phyloP scores from a whole-genome alignment of 2,329 filamentous ascomycete species.

The Xylaria sp. region DNA sequence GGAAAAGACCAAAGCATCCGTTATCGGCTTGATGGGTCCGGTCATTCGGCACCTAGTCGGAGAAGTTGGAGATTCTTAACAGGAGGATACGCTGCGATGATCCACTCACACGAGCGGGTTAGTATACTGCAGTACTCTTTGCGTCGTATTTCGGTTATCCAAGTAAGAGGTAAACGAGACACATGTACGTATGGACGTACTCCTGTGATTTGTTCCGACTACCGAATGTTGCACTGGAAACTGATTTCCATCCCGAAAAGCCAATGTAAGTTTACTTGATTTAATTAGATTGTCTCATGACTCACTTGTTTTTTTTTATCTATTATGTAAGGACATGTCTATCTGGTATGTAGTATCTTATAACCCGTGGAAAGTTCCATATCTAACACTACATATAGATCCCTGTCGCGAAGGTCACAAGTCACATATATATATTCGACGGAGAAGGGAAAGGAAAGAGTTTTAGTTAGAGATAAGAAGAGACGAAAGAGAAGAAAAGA shows the following conservation, averaged over 20 bases:
- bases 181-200: neutral
- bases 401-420: conserved; percentile 1
- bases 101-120: conserved; percentile 23
- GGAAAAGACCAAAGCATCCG: conserved; percentile 10
- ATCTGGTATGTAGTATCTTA: no score
- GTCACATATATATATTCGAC: neutral
- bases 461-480: neutral
- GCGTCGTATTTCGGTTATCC: neutral
- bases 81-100: neutral
- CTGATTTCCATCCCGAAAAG: neutral
- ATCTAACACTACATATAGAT: neutral
- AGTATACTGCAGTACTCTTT: neutral
- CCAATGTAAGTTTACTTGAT: neutral
- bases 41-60: neutral
- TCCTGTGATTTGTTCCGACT: neutral
- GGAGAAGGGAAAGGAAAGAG: no score
- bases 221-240: neutral
- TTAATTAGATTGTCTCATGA: neutral
- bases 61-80: neutral
- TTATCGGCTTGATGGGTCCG: conserved; percentile 24
- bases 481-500: neutral
- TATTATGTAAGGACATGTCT: neutral
- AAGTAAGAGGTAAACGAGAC: neutral
- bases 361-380: neutral
- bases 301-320: neutral